A percentile compares a stretch with the other conserved stretches of the same genome.
Evolutionary conservation across 208 protist species (phyloP).

Genomic region (Leishmania major): DNA sequence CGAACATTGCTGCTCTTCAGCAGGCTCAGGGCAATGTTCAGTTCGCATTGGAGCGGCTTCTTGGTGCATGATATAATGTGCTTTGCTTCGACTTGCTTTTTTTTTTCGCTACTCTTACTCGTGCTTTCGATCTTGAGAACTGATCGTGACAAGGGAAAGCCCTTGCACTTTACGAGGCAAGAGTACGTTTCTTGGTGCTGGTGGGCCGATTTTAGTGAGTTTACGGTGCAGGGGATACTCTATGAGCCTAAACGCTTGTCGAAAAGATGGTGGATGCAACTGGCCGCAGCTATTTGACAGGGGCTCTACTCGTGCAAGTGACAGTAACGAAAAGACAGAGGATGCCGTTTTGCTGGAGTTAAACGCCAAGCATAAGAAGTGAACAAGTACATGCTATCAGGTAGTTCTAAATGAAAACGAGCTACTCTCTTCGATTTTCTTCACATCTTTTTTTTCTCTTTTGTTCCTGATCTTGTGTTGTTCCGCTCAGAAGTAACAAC

Average conservation of each 20-base stretch:
- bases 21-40: constrained; percentile 86
- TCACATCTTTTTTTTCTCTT: not conserved
- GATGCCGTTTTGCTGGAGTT: not conserved
- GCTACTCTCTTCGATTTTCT: not conserved
- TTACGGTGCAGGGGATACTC: not conserved
- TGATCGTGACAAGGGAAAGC: not conserved
- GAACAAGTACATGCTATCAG: not conserved
- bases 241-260: not conserved
- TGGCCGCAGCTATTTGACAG: too few species aligned
- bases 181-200: not conserved
- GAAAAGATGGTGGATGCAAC: not conserved
- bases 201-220: not conserved
- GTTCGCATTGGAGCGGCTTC: constrained; percentile 89
- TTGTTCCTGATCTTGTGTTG: not conserved
- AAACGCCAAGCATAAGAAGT: not conserved
- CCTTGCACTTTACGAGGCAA: not conserved
- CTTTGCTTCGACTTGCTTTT: constrained; percentile 1
- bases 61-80: constrained; percentile 48
- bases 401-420: not conserved
- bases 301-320: not conserved
- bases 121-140: not conserved
- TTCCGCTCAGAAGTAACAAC: not conserved
- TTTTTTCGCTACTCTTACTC: not conserved
- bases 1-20: constrained; percentile 90
- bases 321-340: not conserved